These are phyloP conservation scores for Alternaria gansuensis DNA, from an alignment of 2,329 filamentous ascomycete genomes.

Conservation along the genomic window DNA sequence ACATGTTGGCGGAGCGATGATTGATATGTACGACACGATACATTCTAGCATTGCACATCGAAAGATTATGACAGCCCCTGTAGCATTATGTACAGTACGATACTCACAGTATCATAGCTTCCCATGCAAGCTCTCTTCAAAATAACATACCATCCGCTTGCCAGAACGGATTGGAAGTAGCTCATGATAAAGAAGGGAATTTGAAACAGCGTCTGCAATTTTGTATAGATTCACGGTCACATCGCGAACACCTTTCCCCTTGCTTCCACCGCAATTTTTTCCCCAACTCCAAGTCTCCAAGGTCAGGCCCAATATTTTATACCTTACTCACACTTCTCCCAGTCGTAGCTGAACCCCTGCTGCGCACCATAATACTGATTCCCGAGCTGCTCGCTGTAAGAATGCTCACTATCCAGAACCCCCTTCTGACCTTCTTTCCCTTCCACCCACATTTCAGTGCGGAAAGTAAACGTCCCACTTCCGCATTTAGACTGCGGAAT, in stretches of 20 bases:
- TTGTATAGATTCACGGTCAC: no score
- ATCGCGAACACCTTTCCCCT: neutral
- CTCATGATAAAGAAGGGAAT: neutral
- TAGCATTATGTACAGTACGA: constrained; percentile 14
- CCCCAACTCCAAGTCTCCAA: neutral
- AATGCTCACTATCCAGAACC: constrained; percentile 21
- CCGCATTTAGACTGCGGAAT: constrained; percentile 25
- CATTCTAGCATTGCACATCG: constrained; percentile 4
- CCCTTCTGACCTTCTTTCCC: constrained; percentile 23
- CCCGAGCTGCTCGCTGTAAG: constrained; percentile 8
- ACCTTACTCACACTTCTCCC: constrained; percentile 26
- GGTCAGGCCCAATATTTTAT: neutral
- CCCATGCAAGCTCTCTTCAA: neutral
- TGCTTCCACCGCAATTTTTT: neutral
- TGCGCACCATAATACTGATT: constrained; percentile 29
- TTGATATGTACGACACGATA: neutral
- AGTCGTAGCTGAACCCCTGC: constrained; percentile 31
- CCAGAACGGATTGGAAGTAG: neutral
- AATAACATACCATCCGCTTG: neutral
- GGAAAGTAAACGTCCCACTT: constrained; percentile 22
- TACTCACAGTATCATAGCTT: neutral
- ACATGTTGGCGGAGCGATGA: constrained; percentile 84
- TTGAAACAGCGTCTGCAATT: neutral
- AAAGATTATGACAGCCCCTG: constrained; percentile 1
- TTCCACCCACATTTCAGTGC: constrained; percentile 25